phyloP scores from a whole-genome alignment of 2,329 filamentous ascomycete species.

The Fusarium domesticum region DNA sequence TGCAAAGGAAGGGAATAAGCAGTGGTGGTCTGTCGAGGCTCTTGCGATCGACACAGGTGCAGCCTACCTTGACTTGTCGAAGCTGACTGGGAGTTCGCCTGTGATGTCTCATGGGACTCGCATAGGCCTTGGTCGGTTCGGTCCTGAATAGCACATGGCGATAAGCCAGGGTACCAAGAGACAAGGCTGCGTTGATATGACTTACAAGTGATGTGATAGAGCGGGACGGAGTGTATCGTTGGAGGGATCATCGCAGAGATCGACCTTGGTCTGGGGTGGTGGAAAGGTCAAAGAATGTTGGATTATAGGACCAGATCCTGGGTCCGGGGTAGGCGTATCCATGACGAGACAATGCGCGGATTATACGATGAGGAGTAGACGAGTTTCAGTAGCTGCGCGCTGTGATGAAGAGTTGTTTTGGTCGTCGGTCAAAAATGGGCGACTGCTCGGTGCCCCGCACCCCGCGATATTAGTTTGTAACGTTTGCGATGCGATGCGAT shows the following conservation, averaged over 20 bases:
- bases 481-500: too few relatives aligned
- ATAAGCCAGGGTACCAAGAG: constrained; percentile 5
- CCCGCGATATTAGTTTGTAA: too few relatives aligned
- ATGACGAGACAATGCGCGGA: constrained; percentile 11
- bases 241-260: constrained; percentile 28
- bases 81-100: constrained; percentile 55
- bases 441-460: too few relatives aligned
- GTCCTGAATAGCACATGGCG: constrained; percentile 35
- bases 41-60: not conserved
- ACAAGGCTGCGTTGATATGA: constrained; percentile 11
- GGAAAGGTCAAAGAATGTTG: constrained; percentile 24
- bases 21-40: not conserved
- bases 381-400: too few relatives aligned
- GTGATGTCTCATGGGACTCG: constrained; percentile 57
- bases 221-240: constrained; percentile 30
- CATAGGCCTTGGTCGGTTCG: constrained; percentile 39
- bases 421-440: too few relatives aligned
- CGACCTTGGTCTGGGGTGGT: constrained; percentile 32
- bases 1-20: constrained; percentile 35
- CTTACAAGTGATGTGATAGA: constrained; percentile 44
- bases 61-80: constrained; percentile 53
- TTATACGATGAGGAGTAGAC: too few relatives aligned
- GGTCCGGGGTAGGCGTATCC: constrained; percentile 19
- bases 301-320: constrained; percentile 17
- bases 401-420: too few relatives aligned